Evolutionary conservation across 1,284 basidiomycete species (phyloP), one percentile per base, ranked within the genome.

Genomic region (Termitomyces sp.): DNA sequence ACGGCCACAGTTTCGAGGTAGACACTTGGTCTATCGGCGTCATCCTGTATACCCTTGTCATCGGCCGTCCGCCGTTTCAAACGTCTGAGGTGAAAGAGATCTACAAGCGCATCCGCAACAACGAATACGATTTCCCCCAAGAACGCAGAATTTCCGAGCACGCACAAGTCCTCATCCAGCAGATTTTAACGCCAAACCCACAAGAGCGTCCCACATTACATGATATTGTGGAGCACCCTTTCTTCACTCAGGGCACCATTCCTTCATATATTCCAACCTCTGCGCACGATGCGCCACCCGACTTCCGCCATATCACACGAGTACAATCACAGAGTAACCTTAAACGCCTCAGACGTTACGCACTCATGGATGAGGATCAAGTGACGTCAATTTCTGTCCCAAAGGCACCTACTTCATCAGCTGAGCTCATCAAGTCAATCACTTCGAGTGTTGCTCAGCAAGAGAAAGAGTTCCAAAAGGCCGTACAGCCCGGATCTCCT

Each of bases 1-100:
- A 94, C 62, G 94, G 96, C 0, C 96, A 99, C 72, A 94, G 92
- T 68, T 99, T 98, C 66, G 96, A 98, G 73, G 96, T 98, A 34
- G 96, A 99, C 67, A 90, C 95, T 8, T 99, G 96, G 97, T 94
- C 91, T 5, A 90, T 97, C 50, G 97, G 96, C 10, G 96, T 99
- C 50, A 98, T 99, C 59, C 74, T 98, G 63, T 99, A 99, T 68
- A 98, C 97, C 0, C 84, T 98, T 49, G 77, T 98, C 31, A 82
- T 98, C 28, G 97, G 96, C 31, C 86, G 90, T 42, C 96, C 97
- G 1, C 96, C 96, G 0, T 99, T 99, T 78, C 95, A 98, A 70
- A 98, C 94, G 8, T 94, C 95, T 69, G 94, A 98, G 52, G 94
- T 98, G 64, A 95, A 97, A 71, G 86, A 85, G 8, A 97, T 97